These are phyloP conservation scores for Diplotaxis tenuifolia DNA, from an alignment of 345 rosid species.

Conservation along the genomic window DNA sequence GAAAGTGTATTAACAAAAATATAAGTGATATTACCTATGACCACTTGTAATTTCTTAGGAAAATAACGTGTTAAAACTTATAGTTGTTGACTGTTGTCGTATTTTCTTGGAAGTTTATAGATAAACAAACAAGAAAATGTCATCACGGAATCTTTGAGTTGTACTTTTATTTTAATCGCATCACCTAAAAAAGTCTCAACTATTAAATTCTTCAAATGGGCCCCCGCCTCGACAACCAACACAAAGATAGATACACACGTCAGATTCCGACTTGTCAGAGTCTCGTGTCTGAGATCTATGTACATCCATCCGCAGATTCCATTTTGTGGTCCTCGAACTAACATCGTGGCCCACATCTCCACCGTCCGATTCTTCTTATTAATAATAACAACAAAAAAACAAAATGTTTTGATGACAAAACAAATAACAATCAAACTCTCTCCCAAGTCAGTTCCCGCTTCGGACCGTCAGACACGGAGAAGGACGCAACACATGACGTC, in stretches of 20 bases:
- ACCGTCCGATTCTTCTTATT: constrained; percentile 27
- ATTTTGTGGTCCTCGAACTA: constrained; percentile 27
- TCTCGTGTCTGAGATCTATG: constrained; percentile 33
- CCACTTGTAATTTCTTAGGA: too few relatives aligned
- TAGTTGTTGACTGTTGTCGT: background rate
- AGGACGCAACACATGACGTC: constrained; percentile 17
- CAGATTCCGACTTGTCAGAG: constrained; percentile 30
- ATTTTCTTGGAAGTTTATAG: constrained; percentile 14
- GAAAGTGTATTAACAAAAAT: too few relatives aligned
- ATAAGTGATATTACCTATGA: too few relatives aligned
- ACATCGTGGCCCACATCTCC: constrained; percentile 23
- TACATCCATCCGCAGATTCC: constrained; percentile 46
- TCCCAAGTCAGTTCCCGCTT: constrained; percentile 17
- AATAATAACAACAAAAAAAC: background rate
- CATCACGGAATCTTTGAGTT: constrained; percentile 31
- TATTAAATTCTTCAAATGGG: constrained; percentile 24
- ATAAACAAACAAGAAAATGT: constrained; percentile 4
- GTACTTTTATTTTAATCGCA: background rate
- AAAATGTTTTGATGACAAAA: background rate
- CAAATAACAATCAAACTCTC: constrained; percentile 13
- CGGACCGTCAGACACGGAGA: constrained; percentile 31
- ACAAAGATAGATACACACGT: background rate
- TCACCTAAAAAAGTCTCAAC: constrained; percentile 29
- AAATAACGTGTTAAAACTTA: background rate
- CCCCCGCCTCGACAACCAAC: constrained; percentile 12